These are phyloP conservation scores for Neonectria sp. DNA, from an alignment of 2,329 filamentous ascomycete genomes.

Conservation along the genomic window DNA sequence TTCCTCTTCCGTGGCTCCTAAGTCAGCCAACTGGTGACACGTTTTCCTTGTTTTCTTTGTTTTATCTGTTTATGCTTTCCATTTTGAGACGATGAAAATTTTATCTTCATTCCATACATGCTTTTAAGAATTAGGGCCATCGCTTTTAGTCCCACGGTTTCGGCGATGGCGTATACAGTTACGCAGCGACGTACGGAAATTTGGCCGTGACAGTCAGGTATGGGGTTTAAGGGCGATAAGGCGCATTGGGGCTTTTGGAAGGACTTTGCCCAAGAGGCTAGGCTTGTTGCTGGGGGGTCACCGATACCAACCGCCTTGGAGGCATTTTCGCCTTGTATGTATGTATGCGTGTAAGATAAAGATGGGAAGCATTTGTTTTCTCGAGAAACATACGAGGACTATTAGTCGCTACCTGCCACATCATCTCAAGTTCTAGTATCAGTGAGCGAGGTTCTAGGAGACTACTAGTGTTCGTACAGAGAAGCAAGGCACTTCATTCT, in stretches of 20 bases:
- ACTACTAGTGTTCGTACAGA: background rate
- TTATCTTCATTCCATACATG: background rate
- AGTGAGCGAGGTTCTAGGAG: background rate
- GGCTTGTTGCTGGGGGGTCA: background rate
- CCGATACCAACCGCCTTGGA: background rate
- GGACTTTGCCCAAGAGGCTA: background rate
- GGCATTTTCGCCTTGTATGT: background rate
- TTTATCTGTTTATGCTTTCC: background rate
- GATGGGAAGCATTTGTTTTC: background rate
- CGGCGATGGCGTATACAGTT: background rate
- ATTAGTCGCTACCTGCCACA: background rate
- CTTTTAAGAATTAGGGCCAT: background rate
- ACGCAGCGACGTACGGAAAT: background rate
- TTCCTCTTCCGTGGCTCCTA: constrained; percentile 88
- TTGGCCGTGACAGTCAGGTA: background rate
- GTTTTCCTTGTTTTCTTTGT: background rate
- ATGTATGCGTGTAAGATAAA: background rate
- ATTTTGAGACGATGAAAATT: background rate
- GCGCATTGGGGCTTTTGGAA: background rate
- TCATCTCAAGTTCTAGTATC: background rate
- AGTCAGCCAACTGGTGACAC: constrained; percentile 18
- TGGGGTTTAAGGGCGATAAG: background rate
- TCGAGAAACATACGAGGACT: too few species aligned
- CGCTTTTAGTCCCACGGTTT: background rate
- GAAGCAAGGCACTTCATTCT: background rate